phyloP scores from a whole-genome alignment of 371 early-diverging fungal genomes.

The Lichtheimia corymbifera region DNA sequence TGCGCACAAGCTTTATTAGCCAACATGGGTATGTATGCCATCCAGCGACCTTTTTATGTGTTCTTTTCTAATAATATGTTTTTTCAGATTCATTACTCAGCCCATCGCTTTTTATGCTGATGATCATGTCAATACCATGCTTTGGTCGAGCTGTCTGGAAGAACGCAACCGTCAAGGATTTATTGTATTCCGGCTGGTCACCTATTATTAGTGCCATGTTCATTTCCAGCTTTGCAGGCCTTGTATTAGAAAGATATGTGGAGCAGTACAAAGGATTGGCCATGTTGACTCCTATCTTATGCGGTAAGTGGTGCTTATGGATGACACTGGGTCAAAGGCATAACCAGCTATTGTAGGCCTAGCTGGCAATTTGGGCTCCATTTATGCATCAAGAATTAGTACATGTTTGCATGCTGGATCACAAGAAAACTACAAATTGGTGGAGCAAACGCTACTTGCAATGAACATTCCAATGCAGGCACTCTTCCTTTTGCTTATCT shows the following conservation, averaged over 20 bases:
- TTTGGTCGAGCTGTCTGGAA: conserved; percentile 55
- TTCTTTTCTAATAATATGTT: not conserved
- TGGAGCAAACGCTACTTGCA: conserved; percentile 60
- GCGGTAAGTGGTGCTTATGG: conserved; percentile 45
- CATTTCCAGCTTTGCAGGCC: conserved; percentile 83
- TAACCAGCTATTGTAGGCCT: conserved; percentile 21
- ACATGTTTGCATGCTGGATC: conserved; percentile 74
- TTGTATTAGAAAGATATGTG: conserved; percentile 80
- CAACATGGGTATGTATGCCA: conserved; percentile 45
- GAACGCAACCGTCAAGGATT: conserved; percentile 64
- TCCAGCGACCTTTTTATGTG: not conserved
- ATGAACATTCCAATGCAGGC: conserved; percentile 79
- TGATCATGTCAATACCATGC: conserved; percentile 56
- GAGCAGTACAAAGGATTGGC: conserved; percentile 76
- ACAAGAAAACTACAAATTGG: conserved; percentile 54
- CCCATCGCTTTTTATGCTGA: conserved; percentile 41
- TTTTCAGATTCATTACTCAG: conserved; percentile 47
- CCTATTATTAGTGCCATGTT: conserved; percentile 79
- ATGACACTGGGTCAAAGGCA: not conserved
- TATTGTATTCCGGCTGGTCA: conserved; percentile 79
- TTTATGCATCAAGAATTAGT: conserved; percentile 83
- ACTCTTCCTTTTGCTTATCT: conserved; percentile 65
- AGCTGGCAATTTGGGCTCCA: conserved; percentile 82
- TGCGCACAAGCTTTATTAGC: conserved; percentile 50
- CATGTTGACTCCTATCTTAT: conserved; percentile 72